Base-by-base conservation (phyloP, 768 basidiomycete species). In the Lentinula boryana region DNA sequence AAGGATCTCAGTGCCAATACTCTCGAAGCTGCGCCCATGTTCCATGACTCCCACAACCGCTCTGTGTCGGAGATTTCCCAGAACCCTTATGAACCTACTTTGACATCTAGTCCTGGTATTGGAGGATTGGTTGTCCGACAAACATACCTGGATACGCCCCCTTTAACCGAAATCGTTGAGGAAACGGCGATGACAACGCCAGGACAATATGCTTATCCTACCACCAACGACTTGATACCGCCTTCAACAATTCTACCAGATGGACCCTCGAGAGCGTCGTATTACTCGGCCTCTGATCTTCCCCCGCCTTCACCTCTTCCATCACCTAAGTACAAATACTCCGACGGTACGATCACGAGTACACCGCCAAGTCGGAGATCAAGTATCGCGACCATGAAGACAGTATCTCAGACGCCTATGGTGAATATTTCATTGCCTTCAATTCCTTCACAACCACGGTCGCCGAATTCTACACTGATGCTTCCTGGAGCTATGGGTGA, bases 21-120 rank as follows among this genome's bases (percentile, higher is more conserved):
- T 62, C 69, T 83, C 2, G 90, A 93, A 74, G 77, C 80, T 13
- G 80, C 84, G 0, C 89, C 90, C 2, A 92, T 93, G 80, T 89
- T 90, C 72, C 69, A 49, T 27, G 78, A 83, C 35, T 81, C 80
- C 5, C 88, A 91, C 63, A 77, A 71, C 50, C 82, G 86, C 5
- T 89, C 89, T 0, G 70, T 78, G 2, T 91, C 88, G 0, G 89
- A 91, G 64, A 63, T 86, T 8, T 80, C 81, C 3, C 73, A 74
- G 18, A 69, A 76, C 46, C 62, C 61, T 52, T 88, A 89, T 61
- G 84, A 84, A 58, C 80, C 83, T 0, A 76, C 77, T 2, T 63
- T 68, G 57, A 69, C 72, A 3, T 67, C 65, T 27, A 73, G 72
- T 55, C 71, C 76, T 1, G 69, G 68, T 31, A 67, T 65, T 18